A percentile compares a stretch with the other conserved stretches of the same genome.
These are phyloP conservation scores for Cyberlindnera mycetangii DNA, from an alignment of 805 yeast genomes.

Conservation along the genomic window DNA sequence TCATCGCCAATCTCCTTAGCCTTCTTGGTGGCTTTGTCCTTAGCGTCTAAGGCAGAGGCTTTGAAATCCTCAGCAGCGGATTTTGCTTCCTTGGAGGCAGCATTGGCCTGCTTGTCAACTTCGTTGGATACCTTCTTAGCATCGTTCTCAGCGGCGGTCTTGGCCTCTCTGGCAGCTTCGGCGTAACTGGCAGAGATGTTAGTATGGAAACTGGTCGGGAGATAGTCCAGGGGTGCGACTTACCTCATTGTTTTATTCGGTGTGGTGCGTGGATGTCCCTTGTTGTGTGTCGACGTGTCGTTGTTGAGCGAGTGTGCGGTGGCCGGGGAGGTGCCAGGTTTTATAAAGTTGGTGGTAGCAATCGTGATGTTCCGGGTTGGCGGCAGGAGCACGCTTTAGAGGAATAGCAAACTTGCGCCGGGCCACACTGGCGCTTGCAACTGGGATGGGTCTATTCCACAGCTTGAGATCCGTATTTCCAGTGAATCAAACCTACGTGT, in stretches of 20 bases:
- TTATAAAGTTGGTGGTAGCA: conserved; percentile 2
- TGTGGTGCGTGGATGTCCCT: not conserved
- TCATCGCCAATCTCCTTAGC: conserved; percentile 20
- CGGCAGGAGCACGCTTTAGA: not conserved
- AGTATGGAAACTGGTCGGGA: not conserved
- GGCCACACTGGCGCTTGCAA: conserved; percentile 1
- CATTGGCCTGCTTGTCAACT: conserved; percentile 8
- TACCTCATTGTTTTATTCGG: conserved; percentile 8
- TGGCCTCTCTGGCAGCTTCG: conserved; percentile 21
- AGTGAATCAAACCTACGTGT: too few species aligned
- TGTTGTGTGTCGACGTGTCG: not conserved
- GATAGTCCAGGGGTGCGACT: not conserved
- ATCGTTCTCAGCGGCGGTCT: conserved; percentile 17
- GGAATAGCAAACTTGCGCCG: conserved; percentile 10
- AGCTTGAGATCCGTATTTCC: too few species aligned
- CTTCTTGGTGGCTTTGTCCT: conserved; percentile 24
- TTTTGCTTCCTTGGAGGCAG: conserved; percentile 19
- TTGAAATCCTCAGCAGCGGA: conserved; percentile 22
- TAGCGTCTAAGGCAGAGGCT: conserved; percentile 19
- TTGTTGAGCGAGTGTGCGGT: not conserved
- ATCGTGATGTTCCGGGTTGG: not conserved
- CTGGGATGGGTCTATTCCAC: not conserved
- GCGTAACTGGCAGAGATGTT: conserved; percentile 17
- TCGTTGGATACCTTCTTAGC: conserved; percentile 16
- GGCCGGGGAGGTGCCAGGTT: not conserved